Conservation (phyloP, 768 basidiomycete genomes). For the Polyporus arcularius region DNA sequence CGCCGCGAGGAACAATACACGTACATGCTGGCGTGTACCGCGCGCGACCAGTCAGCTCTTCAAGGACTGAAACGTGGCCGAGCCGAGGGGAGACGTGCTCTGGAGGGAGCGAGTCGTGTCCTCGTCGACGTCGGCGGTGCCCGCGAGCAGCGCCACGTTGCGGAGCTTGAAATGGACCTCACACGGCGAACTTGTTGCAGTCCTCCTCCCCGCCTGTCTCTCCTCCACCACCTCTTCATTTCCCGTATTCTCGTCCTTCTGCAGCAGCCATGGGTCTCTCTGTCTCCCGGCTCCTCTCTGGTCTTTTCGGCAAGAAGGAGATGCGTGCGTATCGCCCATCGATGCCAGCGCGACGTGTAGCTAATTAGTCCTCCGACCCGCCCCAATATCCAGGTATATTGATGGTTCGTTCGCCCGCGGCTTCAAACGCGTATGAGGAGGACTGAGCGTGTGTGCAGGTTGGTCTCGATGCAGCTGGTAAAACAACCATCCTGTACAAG, state of each 20-base stretch:
- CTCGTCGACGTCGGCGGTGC: neutral
- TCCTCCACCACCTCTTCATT: constrained; percentile 14
- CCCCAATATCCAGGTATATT: constrained; percentile 75
- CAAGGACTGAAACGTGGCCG: too few relatives aligned
- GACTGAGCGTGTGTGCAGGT: constrained; percentile 53
- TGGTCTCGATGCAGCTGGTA: constrained; percentile 98
- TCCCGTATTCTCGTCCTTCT: constrained; percentile 19
- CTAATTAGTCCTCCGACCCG: constrained; percentile 23
- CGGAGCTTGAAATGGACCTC: constrained; percentile 28
- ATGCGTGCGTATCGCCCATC: constrained; percentile 76
- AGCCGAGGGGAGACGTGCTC: neutral
- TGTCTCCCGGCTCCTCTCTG: constrained; percentile 72
- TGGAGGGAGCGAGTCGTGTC: neutral
- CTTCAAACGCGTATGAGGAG: neutral
- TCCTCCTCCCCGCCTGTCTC: constrained; percentile 15
- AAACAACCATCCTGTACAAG: constrained; percentile 98
- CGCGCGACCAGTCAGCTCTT: neutral
- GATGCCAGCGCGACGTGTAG: constrained; percentile 26
- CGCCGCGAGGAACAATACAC: neutral
- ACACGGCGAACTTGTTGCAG: constrained; percentile 16
- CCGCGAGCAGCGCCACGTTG: constrained; percentile 21
- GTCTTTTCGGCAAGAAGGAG: constrained; percentile 97
- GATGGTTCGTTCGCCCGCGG: constrained; percentile 59
- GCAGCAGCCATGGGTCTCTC: constrained; percentile 71
- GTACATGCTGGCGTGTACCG: neutral